Conservation (phyloP, 148 eudicot species). For the Dysphania ambrosioides region DNA sequence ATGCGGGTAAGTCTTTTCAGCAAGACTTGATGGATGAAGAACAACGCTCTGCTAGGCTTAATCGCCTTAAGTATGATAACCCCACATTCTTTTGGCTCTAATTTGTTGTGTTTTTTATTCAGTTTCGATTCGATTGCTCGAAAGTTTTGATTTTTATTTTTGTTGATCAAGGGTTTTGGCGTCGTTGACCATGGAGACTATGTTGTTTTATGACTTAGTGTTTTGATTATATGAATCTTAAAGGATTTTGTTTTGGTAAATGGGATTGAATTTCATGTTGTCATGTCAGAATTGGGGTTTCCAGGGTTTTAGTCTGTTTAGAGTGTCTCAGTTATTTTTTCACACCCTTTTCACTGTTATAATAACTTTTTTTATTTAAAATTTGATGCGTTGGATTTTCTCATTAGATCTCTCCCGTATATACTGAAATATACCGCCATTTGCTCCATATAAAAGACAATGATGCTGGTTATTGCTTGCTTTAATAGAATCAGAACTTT, state of each 20-base stretch:
- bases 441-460: neutral
- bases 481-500: neutral
- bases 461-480: neutral
- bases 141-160: conserved; percentile 4
- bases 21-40: conserved; percentile 63
- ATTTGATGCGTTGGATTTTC: too few relatives aligned
- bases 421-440: too few relatives aligned
- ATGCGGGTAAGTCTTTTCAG: conserved; percentile 39
- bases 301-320: neutral
- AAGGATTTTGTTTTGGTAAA: neutral
- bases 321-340: too few relatives aligned
- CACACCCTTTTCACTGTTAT: too few relatives aligned
- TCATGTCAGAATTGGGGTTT: neutral
- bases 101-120: neutral
- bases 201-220: neutral
- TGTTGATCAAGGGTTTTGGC: neutral
- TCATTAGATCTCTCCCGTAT: too few relatives aligned
- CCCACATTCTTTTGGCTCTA: neutral
- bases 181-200: neutral
- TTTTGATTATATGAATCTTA: neutral
- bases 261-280: neutral
- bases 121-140: neutral
- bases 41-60: conserved; percentile 51
- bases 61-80: conserved; percentile 58
- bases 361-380: too few relatives aligned